phyloP scores from a whole-genome alignment of 805 yeast genomes.

The Pichia occidentalis region DNA sequence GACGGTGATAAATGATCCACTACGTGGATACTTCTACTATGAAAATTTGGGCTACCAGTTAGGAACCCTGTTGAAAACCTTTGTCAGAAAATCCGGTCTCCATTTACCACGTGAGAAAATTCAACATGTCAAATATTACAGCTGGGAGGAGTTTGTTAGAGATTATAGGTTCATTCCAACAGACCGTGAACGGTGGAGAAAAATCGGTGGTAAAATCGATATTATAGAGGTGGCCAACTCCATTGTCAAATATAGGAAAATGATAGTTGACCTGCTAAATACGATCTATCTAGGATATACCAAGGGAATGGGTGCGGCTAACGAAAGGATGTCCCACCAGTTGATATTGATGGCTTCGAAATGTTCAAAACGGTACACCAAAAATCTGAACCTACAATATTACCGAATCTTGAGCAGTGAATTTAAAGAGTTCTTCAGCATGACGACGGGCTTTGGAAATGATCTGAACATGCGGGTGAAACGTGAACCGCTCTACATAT shows the following conservation, averaged over 20 bases:
- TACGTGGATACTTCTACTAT: constrained; percentile 9
- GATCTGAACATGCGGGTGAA: constrained; percentile 1
- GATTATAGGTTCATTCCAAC: not conserved
- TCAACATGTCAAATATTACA: not conserved
- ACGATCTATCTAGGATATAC: constrained; percentile 2
- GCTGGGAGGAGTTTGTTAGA: constrained; percentile 4
- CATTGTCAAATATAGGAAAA: constrained; percentile 1
- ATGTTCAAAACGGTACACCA: not conserved
- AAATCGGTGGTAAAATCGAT: not conserved
- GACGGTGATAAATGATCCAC: constrained; percentile 5
- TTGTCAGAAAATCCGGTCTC: not conserved
- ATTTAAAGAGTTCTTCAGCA: constrained; percentile 7
- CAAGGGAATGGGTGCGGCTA: not conserved
- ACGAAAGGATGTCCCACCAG: not conserved
- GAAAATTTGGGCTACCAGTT: constrained; percentile 4
- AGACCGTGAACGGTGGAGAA: constrained; percentile 4
- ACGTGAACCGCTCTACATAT: constrained; percentile 1
- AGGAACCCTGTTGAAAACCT: not conserved
- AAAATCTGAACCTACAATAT: constrained; percentile 6
- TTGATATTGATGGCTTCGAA: not conserved
- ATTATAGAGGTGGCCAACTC: not conserved
- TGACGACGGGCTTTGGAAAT: constrained; percentile 6
- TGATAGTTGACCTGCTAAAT: constrained; percentile 4
- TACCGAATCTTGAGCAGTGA: constrained; percentile 5
- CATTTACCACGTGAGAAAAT: not conserved